Percentiles rank a stretch among this genome's conserved stretches.
phyloP scores from a whole-genome alignment of 2,329 filamentous ascomycete species.

The Aspergillus spinulosporus region DNA sequence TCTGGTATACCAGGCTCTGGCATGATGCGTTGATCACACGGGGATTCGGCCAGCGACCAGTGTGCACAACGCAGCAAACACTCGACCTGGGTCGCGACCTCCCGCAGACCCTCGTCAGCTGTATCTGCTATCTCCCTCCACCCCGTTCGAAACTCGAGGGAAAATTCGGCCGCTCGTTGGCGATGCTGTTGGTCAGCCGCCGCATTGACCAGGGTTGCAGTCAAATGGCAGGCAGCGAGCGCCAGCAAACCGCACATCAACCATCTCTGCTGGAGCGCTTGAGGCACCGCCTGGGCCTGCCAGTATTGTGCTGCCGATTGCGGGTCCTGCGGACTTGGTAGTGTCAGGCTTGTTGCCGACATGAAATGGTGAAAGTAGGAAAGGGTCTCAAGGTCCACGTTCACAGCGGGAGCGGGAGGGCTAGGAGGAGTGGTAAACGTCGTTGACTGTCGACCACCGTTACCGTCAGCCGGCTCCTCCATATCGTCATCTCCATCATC shows the following conservation, averaged over 20 bases:
- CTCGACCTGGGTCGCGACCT: neutral
- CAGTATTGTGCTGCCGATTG: neutral
- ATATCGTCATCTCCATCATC: neutral
- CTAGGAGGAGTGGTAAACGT: too few species aligned
- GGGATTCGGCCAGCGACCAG: neutral
- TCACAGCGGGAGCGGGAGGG: too few species aligned
- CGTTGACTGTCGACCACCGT: neutral
- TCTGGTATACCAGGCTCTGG: neutral
- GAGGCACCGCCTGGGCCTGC: neutral
- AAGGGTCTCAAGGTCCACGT: conserved; percentile 4
- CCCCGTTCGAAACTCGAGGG: neutral
- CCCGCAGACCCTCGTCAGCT: neutral
- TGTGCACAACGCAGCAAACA: conserved; percentile 2
- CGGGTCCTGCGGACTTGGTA: neutral
- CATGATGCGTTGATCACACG: neutral
- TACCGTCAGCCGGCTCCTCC: neutral
- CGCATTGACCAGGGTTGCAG: neutral
- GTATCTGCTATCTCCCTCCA: neutral
- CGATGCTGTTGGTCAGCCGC: neutral
- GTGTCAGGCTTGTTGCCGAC: neutral
- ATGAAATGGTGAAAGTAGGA: conserved; percentile 16
- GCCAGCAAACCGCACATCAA: conserved; percentile 13
- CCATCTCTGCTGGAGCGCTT: neutral
- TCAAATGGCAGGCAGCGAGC: conserved; percentile 8
- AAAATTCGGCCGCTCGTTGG: neutral